These are phyloP conservation scores for Macrolepiota dolichaula DNA, from an alignment of 768 basidiomycete genomes.

Conservation along the genomic window DNA sequence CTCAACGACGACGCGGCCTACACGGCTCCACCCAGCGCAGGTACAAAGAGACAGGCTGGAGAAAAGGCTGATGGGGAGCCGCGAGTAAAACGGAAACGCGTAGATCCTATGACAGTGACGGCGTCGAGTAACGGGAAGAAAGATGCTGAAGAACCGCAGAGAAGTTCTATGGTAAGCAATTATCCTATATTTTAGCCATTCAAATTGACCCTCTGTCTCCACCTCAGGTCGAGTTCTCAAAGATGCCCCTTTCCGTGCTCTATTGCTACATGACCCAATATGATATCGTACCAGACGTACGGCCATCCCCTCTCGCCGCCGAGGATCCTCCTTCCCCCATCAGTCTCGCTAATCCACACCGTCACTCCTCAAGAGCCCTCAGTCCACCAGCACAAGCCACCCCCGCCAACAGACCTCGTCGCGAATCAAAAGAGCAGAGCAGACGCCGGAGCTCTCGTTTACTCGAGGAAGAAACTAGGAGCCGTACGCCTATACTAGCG, in stretches of 20 bases:
- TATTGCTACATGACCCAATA: constrained; percentile 73
- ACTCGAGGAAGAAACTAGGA: constrained; percentile 57
- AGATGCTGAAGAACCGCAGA: constrained; percentile 35
- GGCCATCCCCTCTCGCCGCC: constrained; percentile 64
- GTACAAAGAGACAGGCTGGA: constrained; percentile 60
- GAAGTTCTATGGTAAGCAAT: constrained; percentile 39
- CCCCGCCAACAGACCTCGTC: constrained; percentile 69
- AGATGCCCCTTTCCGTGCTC: constrained; percentile 60
- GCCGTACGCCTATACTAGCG: constrained; percentile 62
- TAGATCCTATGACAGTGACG: constrained; percentile 37
- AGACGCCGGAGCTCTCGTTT: constrained; percentile 72
- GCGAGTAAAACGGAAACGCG: constrained; percentile 69
- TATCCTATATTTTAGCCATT: background rate
- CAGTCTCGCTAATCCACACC: constrained; percentile 48
- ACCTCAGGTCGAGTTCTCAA: constrained; percentile 69
- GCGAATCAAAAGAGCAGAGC: constrained; percentile 59
- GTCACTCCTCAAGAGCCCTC: constrained; percentile 44
- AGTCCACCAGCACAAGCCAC: constrained; percentile 47
- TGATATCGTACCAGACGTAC: constrained; percentile 66
- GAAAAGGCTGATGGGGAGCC: constrained; percentile 76
- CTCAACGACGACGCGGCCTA: constrained; percentile 70
- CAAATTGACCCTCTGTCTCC: background rate
- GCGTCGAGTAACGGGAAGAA: constrained; percentile 26
- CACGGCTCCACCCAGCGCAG: constrained; percentile 51
- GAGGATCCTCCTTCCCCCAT: constrained; percentile 71